phyloP scores from a whole-genome alignment of 345 rosid species.

The Linum tenue region DNA sequence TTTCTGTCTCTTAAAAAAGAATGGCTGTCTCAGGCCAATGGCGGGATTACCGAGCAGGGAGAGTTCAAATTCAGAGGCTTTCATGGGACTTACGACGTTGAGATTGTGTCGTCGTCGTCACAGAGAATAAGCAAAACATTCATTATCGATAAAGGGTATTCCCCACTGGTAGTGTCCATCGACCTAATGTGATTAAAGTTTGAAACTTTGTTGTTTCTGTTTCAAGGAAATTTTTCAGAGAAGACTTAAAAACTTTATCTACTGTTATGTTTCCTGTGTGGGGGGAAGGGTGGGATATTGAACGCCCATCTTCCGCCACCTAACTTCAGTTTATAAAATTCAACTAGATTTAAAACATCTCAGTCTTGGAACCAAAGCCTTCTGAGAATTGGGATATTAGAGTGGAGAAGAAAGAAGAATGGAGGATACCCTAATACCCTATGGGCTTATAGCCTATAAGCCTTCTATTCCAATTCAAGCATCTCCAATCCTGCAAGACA shows the following conservation, averaged over 20 bases:
- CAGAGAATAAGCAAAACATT: constrained; percentile 12
- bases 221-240: no score
- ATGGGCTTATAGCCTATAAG: constrained; percentile 1
- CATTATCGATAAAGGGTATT: constrained; percentile 14
- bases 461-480: constrained; percentile 47
- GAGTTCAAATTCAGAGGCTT: constrained; percentile 27
- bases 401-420: neutral
- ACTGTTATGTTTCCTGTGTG: no score
- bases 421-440: constrained; percentile 5
- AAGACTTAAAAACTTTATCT: no score
- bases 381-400: neutral
- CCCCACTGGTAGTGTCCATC: constrained; percentile 15
- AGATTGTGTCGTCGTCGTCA: constrained; percentile 8
- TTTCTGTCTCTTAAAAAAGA: constrained; percentile 18
- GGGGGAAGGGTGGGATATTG: no score
- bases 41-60: constrained; percentile 1
- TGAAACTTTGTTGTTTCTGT: no score
- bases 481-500: constrained; percentile 39
- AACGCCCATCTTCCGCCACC: constrained; percentile 10
- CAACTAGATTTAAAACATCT: neutral
- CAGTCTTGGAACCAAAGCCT: constrained; percentile 27
- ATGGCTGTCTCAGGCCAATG: constrained; percentile 16
- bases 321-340: neutral
- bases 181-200: constrained; percentile 6
- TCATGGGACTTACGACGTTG: constrained; percentile 16